These are phyloP conservation scores for Nyssa sinensis DNA, from an alignment of 148 eudicot species.

Conservation along the genomic window DNA sequence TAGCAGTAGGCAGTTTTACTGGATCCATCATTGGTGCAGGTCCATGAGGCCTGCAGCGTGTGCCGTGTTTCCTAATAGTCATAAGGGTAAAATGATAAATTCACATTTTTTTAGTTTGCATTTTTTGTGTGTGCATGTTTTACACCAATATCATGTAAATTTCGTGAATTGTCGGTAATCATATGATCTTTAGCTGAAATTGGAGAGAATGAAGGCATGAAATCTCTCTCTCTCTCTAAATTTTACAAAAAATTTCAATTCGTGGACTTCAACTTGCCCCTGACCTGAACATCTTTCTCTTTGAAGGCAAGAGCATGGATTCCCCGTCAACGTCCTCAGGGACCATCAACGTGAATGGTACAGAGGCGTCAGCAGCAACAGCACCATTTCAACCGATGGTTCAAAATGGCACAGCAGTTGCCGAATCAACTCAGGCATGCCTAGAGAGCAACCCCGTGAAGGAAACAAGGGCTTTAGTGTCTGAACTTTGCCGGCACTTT, in stretches of 20 bases:
- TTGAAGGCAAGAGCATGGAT: neutral
- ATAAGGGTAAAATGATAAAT: too few relatives aligned
- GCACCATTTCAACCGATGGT: neutral
- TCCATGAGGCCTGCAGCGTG: too few relatives aligned
- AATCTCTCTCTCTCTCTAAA: neutral
- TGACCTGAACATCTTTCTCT: neutral
- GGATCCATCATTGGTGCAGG: too few relatives aligned
- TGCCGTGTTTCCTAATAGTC: too few relatives aligned
- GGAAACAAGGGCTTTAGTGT: constrained; percentile 14
- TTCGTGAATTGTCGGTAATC: neutral
- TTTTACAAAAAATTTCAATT: neutral
- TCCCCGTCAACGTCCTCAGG: neutral
- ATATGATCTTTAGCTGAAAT: neutral
- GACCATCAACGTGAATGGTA: neutral
- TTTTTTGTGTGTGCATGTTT: too few relatives aligned
- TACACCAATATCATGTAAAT: neutral
- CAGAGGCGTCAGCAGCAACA: neutral
- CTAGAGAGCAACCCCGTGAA: constrained; percentile 7
- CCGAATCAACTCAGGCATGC: neutral
- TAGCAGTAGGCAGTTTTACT: too few relatives aligned
- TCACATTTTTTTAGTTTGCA: too few relatives aligned
- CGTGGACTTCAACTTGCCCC: neutral
- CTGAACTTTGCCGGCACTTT: constrained; percentile 9
- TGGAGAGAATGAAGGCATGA: neutral
- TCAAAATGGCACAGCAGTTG: neutral